Conservation (phyloP, 2,329 filamentous ascomycete species). For the Colletotrichum sp. region DNA sequence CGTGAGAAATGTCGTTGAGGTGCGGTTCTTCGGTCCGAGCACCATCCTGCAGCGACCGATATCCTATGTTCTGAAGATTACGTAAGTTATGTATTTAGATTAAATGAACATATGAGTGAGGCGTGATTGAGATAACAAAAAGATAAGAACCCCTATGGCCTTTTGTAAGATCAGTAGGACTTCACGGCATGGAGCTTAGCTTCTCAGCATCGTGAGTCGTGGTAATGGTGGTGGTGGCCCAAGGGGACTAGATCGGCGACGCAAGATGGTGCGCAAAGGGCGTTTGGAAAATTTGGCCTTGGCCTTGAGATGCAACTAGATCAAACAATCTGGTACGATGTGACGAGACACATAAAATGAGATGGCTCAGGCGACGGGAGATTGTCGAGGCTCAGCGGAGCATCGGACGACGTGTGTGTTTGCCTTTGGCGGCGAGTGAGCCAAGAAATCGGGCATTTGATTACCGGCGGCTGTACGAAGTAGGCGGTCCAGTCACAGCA, state of each 20-base stretch:
- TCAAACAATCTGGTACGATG: neutral
- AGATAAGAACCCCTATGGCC: too few relatives aligned
- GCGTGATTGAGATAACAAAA: too few relatives aligned
- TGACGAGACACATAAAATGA: neutral
- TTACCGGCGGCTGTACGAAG: neutral
- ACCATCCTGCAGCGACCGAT: too few relatives aligned
- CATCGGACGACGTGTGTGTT: neutral
- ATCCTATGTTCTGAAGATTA: too few relatives aligned
- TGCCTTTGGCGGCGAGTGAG: neutral
- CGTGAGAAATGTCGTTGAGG: neutral
- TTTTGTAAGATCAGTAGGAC: too few relatives aligned
- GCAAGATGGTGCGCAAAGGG: neutral
- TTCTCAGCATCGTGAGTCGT: too few relatives aligned
- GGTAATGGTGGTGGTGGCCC: too few relatives aligned
- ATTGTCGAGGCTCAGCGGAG: neutral
- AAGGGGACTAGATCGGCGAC: too few relatives aligned
- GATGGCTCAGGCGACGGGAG: neutral
- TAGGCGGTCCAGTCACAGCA: neutral
- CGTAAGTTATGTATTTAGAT: too few relatives aligned
- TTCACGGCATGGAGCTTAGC: too few relatives aligned
- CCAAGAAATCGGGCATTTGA: neutral
- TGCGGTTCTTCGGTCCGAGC: neutral
- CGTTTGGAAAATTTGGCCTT: neutral
- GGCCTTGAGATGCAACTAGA: neutral
- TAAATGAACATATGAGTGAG: too few relatives aligned